Base-by-base conservation (phyloP, 2,329 filamentous ascomycete genomes). In the Aspergillus quadricinctus region DNA sequence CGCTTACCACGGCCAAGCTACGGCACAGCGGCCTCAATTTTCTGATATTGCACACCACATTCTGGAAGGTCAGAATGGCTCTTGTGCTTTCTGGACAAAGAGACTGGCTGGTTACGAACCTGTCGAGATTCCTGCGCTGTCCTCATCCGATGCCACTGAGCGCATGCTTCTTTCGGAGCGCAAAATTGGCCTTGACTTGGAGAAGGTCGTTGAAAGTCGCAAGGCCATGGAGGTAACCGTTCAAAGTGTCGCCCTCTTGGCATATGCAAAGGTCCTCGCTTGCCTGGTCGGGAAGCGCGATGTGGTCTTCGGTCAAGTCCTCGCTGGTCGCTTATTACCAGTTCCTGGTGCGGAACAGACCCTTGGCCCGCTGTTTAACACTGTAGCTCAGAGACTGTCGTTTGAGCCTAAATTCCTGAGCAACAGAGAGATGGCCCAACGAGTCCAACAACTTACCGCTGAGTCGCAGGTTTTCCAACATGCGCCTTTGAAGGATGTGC, bases 331-430 rank as follows among this genome's bases (percentile, higher is more conserved):
- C 54, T 78, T 74, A 1, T 70, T 83, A 41, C 73, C 77, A 41
- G 69, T 78, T 21, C 75, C 79, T 31, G 70, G 69, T 14, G 78
- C 77, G 5, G 79, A 82, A 50, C 63, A 64, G 3, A 72, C 80
- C 6, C 72, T 81, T 48, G 81, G 81, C 0, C 81, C 81, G 0
- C 67, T 83, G 57, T 83, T 83, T 75, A 83, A 83, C 61, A 83
- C 80, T 0, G 73, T 83, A 17, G 79, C 81, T 0, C 76, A 76
- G 53, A 67, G 73, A 14, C 60, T 79, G 37, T 62, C 57, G 3
- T 60, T 77, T 23, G 64, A 71, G 27, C 55, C 64, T 2, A 65
- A 65, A 4, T 53, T 75, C 68, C 3, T 81, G 73, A 80, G 59
- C 62, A 57, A 72, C 69, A 59, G 56, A 17, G 59, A 59, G 1